Conservation (phyloP, 2,329 filamentous ascomycete species). For the Graphium sp. region DNA sequence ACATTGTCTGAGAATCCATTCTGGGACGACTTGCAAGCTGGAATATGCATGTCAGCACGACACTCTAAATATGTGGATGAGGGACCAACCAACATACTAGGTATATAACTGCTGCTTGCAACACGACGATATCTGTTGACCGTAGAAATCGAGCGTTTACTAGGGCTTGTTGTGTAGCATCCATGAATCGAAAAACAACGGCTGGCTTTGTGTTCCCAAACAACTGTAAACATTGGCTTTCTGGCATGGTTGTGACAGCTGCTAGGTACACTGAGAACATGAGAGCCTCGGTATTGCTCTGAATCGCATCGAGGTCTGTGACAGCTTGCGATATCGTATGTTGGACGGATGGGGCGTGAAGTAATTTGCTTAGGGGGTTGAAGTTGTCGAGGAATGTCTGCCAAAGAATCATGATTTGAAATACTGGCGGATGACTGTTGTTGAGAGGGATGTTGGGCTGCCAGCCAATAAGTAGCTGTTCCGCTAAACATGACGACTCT, state of each 20-base stretch:
- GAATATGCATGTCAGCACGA: neutral
- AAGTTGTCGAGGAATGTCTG: slow-evolving; percentile 3
- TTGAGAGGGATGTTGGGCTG: slow-evolving; percentile 2
- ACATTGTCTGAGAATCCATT: slow-evolving; percentile 2
- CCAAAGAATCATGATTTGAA: slow-evolving; percentile 3
- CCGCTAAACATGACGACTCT: neutral
- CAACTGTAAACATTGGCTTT: slow-evolving; percentile 1
- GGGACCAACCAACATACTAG: neutral
- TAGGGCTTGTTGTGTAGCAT: slow-evolving; percentile 3
- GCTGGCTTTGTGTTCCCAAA: neutral
- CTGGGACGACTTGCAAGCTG: slow-evolving; percentile 1
- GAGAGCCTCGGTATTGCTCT: slow-evolving; percentile 6
- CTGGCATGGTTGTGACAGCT: slow-evolving; percentile 7
- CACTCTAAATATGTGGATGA: neutral
- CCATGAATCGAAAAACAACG: slow-evolving; percentile 1
- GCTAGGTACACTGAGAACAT: slow-evolving; percentile 9
- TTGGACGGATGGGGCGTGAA: slow-evolving; percentile 2
- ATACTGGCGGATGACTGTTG: slow-evolving; percentile 1
- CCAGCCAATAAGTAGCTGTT: slow-evolving; percentile 3
- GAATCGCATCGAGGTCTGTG: slow-evolving; percentile 1
- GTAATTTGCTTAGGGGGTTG: slow-evolving; percentile 2
- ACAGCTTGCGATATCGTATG: slow-evolving; percentile 1
- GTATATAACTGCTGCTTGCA: slow-evolving; percentile 1
- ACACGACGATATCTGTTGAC: neutral
- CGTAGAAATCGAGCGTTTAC: slow-evolving; percentile 3